These are phyloP conservation scores for Colletotrichum magnum DNA, from an alignment of 2,329 filamentous ascomycete genomes.

Conservation along the genomic window DNA sequence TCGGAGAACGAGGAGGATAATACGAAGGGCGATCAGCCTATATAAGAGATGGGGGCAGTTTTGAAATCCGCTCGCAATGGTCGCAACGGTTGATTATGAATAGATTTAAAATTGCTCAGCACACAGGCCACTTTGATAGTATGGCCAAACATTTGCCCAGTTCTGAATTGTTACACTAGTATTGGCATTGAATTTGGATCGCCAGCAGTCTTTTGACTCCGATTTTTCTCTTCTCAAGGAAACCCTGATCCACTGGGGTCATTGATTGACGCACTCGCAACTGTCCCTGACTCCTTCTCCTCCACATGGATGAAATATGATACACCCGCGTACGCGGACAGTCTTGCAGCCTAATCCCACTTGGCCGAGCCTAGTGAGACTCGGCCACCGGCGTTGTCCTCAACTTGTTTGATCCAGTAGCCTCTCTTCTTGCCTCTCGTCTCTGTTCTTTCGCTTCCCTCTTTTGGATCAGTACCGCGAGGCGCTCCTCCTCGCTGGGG, in stretches of 20 bases:
- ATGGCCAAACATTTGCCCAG: neutral
- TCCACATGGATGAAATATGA: too few species aligned
- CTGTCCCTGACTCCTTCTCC: neutral
- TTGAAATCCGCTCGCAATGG: conserved; percentile 11
- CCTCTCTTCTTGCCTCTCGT: conserved; percentile 53
- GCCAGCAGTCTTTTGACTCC: neutral
- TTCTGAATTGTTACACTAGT: conserved; percentile 9
- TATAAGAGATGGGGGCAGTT: neutral
- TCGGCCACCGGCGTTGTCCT: conserved; percentile 2
- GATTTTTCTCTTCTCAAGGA: neutral
- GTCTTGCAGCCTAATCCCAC: neutral
- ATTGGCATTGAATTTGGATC: conserved; percentile 4
- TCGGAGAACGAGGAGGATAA: conserved; percentile 90
- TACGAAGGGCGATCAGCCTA: neutral
- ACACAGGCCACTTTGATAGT: neutral
- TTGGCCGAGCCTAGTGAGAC: conserved; percentile 3
- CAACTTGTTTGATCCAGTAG: neutral
- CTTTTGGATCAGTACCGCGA: conserved; percentile 67
- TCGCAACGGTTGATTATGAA: neutral
- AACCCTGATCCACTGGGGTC: too few species aligned
- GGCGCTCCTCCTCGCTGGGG: conserved; percentile 74
- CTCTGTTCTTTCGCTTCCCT: conserved; percentile 71
- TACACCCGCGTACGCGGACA: too few species aligned
- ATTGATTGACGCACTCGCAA: neutral
- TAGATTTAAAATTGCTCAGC: neutral